These are phyloP conservation scores for Galerina sulciceps DNA, from an alignment of 768 basidiomycete genomes.

Conservation along the genomic window DNA sequence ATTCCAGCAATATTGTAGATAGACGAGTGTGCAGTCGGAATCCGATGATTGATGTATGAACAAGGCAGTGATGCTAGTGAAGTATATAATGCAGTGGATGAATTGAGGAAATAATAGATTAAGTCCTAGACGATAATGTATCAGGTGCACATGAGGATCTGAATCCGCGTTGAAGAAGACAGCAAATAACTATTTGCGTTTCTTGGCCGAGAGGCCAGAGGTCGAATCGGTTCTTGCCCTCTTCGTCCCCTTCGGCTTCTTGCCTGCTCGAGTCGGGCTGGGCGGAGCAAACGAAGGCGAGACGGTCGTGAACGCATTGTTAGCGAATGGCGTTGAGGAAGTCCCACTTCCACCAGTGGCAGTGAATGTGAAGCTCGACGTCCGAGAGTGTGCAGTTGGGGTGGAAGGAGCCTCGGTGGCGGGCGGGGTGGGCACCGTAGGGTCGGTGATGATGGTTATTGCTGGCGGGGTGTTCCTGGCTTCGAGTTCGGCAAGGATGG, in stretches of 20 bases:
- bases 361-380: constrained; percentile 30
- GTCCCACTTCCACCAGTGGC: constrained; percentile 10
- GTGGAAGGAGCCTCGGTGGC: constrained; percentile 41
- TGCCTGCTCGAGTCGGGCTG: constrained; percentile 30
- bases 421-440: constrained; percentile 33
- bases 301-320: constrained; percentile 55
- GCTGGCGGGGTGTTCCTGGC: neutral
- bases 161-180: too few species aligned
- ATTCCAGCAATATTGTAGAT: too few species aligned
- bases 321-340: constrained; percentile 29
- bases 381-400: constrained; percentile 33
- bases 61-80: too few species aligned
- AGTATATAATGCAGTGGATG: too few species aligned
- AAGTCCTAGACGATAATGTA: too few species aligned
- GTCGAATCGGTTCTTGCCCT: neutral
- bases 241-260: constrained; percentile 15
- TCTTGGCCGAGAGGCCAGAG: neutral
- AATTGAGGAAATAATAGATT: too few species aligned
- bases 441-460: neutral
- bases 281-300: constrained; percentile 35
- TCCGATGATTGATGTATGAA: too few species aligned
- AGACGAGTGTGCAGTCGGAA: too few species aligned
- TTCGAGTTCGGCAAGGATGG: constrained; percentile 28
- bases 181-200: too few species aligned
- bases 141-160: too few species aligned